Conservation (phyloP, 345 rosid genomes). For the Hibiscus mutabilis region DNA sequence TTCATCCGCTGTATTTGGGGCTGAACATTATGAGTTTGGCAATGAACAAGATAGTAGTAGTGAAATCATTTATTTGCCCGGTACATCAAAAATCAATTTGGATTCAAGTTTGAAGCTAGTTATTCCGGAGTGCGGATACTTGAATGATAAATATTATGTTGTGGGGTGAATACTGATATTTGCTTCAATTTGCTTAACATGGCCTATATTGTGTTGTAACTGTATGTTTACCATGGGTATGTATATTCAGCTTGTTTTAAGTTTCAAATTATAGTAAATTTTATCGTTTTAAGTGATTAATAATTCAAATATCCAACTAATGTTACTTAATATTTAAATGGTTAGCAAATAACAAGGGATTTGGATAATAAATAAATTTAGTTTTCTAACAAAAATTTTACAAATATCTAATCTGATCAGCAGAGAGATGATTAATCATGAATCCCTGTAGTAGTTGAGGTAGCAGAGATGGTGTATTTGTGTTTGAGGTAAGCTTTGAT, state of each 20-base stretch:
- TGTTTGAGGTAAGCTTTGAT: conserved; percentile 87
- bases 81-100: background rate
- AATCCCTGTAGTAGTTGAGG: conserved; percentile 9
- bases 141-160: background rate
- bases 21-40: background rate
- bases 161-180: background rate
- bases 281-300: no score
- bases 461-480: conserved; percentile 46
- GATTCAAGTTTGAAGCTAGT: background rate
- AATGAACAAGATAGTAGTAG: background rate
- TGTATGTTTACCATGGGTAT: background rate
- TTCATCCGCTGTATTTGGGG: no score
- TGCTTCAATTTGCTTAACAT: background rate
- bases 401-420: no score
- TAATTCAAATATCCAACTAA: no score
- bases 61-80: background rate
- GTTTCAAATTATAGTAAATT: no score
- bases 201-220: no score
- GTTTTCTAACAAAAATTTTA: no score
- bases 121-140: background rate
- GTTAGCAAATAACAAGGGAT: no score
- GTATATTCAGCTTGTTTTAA: no score
- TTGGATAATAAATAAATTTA: no score
- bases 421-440: no score
- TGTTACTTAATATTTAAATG: no score